These are phyloP conservation scores for Paramarasmius palmivorus DNA, from an alignment of 1,284 basidiomycete genomes.

Conservation along the genomic window DNA sequence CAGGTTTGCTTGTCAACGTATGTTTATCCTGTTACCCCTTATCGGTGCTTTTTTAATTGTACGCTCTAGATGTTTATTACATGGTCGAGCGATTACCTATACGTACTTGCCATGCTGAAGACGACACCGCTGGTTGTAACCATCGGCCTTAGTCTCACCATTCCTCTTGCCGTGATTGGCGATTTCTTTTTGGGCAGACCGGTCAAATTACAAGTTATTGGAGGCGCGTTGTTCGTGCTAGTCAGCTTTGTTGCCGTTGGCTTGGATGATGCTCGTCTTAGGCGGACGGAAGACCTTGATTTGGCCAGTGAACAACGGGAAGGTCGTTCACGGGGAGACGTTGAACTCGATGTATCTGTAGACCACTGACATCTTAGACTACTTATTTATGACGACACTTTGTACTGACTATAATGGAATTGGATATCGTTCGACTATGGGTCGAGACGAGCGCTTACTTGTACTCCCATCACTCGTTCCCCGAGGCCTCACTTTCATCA, in stretches of 20 bases:
- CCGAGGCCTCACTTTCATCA: neutral
- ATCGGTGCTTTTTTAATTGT: neutral
- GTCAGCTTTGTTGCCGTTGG: constrained; percentile 70
- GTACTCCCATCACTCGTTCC: too few species aligned
- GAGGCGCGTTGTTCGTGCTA: constrained; percentile 70
- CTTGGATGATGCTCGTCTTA: constrained; percentile 47
- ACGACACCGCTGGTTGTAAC: constrained; percentile 94
- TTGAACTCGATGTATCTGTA: constrained; percentile 4
- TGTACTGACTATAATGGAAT: too few species aligned
- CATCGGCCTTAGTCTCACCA: constrained; percentile 92
- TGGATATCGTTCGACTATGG: too few species aligned
- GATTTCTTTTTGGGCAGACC: constrained; percentile 70
- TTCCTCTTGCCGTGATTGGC: constrained; percentile 84
- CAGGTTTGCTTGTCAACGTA: constrained; percentile 78
- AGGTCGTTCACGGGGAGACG: constrained; percentile 1
- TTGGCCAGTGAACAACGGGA: neutral
- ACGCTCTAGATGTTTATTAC: constrained; percentile 79
- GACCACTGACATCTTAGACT: neutral
- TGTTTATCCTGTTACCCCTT: constrained; percentile 23
- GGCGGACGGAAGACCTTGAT: neutral
- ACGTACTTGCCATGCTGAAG: constrained; percentile 94
- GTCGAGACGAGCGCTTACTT: too few species aligned
- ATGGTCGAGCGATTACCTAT: constrained; percentile 82
- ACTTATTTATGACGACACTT: neutral
- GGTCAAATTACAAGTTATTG: constrained; percentile 54